Conservation (phyloP, 2,329 filamentous ascomycete genomes). For the Fusarium nygamai region DNA sequence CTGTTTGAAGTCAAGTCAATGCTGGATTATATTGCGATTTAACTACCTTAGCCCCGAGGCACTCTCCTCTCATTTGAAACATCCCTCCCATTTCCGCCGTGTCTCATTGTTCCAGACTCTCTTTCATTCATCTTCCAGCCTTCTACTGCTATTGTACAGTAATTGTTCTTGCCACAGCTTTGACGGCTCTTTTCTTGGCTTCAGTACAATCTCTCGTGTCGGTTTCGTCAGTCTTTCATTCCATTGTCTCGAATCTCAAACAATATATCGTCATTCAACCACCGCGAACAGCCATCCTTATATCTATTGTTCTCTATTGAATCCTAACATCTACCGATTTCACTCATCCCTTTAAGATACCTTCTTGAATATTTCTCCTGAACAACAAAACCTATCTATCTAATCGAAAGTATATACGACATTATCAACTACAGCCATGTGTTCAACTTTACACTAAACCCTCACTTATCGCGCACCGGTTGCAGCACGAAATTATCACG, state of each 20-base stretch:
- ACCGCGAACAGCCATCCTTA: conserved; percentile 15
- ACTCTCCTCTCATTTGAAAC: conserved; percentile 37
- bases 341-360: not conserved
- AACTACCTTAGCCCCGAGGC: not conserved
- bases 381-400: not conserved
- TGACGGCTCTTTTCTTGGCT: conserved; percentile 10
- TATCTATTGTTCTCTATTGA: conserved; percentile 17
- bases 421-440: conserved; percentile 30
- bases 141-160: conserved; percentile 13
- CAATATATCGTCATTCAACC: conserved; percentile 24
- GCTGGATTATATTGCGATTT: conserved; percentile 21
- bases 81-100: conserved; percentile 13
- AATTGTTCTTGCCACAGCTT: conserved; percentile 25
- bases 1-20: conserved; percentile 31
- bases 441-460: conserved; percentile 17
- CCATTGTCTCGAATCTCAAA: conserved; percentile 24
- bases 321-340: not conserved
- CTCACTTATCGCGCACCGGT: conserved; percentile 33
- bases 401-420: not conserved
- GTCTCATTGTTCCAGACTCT: conserved; percentile 27
- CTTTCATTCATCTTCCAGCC: conserved; percentile 31
- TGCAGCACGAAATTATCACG: conserved; percentile 30
- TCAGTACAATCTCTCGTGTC: conserved; percentile 1
- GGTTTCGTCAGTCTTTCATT: conserved; percentile 39
- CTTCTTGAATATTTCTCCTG: not conserved